A percentile compares a stretch with the other conserved stretches of the same genome.
Conservation (phyloP, 768 basidiomycete species). For the Pulveroboletus frians region DNA sequence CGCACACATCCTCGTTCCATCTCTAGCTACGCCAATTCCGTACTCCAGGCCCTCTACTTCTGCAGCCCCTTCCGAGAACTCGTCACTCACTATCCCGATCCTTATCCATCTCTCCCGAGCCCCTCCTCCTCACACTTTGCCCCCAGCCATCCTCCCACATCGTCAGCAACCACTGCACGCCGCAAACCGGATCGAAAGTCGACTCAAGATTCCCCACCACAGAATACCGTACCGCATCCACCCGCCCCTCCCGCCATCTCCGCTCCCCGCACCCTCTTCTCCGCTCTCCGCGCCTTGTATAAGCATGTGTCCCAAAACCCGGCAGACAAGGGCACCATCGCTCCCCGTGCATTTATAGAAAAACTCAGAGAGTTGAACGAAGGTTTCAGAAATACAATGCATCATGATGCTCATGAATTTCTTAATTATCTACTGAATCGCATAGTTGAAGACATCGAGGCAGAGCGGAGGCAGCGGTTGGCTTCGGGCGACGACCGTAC, state of each 20-base stretch:
- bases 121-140: conserved; percentile 23
- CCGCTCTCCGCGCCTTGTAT: conserved; percentile 91
- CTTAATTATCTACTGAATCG: conserved; percentile 90
- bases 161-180: conserved; percentile 34
- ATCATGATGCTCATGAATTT: conserved; percentile 99
- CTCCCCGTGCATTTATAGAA: conserved; percentile 88
- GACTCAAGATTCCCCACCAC: conserved; percentile 30
- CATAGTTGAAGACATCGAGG: conserved; percentile 89
- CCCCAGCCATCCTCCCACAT: conserved; percentile 19
- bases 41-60: conserved; percentile 94
- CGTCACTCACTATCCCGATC: conserved; percentile 63
- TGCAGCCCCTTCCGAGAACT: conserved; percentile 91
- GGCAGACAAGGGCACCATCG: conserved; percentile 74
- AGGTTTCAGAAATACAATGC: conserved; percentile 83
- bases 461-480: conserved; percentile 48
- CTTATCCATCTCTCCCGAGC: conserved; percentile 37
- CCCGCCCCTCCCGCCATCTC: conserved; percentile 46
- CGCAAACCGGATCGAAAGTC: conserved; percentile 57
- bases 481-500: conserved; percentile 60
- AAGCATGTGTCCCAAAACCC: conserved; percentile 75
- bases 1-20: conserved; percentile 17
- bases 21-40: conserved; percentile 93
- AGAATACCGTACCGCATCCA: conserved; percentile 25
- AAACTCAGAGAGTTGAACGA: conserved; percentile 93
- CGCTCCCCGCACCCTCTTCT: conserved; percentile 73